Evolutionary conservation across 345 rosid species (phyloP), one percentile per base, ranked within the genome.

Genomic region (Iberis pinnata): DNA sequence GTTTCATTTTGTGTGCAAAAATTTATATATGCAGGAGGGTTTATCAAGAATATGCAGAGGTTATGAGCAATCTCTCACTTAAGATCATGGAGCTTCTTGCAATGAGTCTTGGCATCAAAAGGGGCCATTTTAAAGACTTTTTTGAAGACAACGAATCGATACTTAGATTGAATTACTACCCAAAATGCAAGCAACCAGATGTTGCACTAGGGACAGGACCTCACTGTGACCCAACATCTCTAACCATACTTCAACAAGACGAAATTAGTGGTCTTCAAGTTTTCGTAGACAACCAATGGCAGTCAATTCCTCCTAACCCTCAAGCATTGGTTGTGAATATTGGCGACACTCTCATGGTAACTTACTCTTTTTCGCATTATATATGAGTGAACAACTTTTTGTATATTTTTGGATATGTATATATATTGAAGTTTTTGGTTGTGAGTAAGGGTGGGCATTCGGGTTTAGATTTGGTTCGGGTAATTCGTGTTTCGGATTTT

Each of bases 121-220:
- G 58, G 15, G 35, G 42, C 8, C 35, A 60, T 56, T 61, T 61
- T 47, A 61, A 53, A 60, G 53, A 68, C 12, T 68, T 61, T 61
- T 68, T 61, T 8, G 83, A 82, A 71, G 88, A 79, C 38, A 75
- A 75, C 0, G 61, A 56, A n/a, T 80, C 88, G 3, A 80, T 88
- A 17, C 66, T 84, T 74, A 60, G 96, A 58, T 72, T 81, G 35
- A 88, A 88, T 47, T 67, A 58, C 16, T 88, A 88, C 37, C 94
- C 96, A 0, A 68, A 75, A 2, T 88, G 97, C 83, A 53, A 68
- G 11, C 74, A 75, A 41, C 54, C 79, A 1, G 70, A 67, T 8
- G 78, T 74, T 37, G 68, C 84, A n/a, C 63, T 88, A 19, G 97
- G 97, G 43, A 88, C 97, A 8, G 97, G 97, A 17, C 95, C 97